A percentile compares a stretch with the other conserved stretches of the same genome.
Conservation (phyloP, 306 rosid genomes). For the Quercus suber region DNA sequence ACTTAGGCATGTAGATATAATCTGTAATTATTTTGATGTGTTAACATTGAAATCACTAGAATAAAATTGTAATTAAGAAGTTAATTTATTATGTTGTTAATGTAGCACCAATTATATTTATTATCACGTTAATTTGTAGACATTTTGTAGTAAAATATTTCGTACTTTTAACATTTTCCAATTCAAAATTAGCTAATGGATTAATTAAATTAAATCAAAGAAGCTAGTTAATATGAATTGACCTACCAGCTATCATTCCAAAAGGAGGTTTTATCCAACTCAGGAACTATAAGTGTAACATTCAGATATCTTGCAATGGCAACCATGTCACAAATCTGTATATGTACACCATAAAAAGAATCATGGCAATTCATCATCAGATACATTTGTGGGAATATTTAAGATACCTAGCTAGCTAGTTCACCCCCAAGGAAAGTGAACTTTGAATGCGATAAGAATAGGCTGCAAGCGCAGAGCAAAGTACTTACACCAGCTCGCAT, state of each 20-base stretch:
- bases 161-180: too few species aligned
- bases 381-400: background rate
- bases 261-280: constrained; percentile 84
- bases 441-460: background rate
- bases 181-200: too few species aligned
- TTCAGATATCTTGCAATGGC: constrained; percentile 79
- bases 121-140: too few species aligned
- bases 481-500: constrained; percentile 93
- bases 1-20: too few species aligned
- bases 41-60: too few species aligned
- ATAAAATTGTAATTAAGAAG: too few species aligned
- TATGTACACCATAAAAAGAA: constrained; percentile 5
- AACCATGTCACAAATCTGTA: constrained; percentile 98
- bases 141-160: too few species aligned
- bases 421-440: too few species aligned
- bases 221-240: background rate
- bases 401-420: background rate
- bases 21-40: too few species aligned
- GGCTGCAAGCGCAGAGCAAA: constrained; percentile 8
- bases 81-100: too few species aligned
- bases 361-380: background rate
- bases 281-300: constrained; percentile 86
- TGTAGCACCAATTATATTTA: too few species aligned
- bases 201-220: too few species aligned
- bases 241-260: constrained; percentile 91